Evolutionary conservation across 345 rosid genomes (phyloP), one percentile per base, ranked within the genome.

Genomic region (Populus simonii): DNA sequence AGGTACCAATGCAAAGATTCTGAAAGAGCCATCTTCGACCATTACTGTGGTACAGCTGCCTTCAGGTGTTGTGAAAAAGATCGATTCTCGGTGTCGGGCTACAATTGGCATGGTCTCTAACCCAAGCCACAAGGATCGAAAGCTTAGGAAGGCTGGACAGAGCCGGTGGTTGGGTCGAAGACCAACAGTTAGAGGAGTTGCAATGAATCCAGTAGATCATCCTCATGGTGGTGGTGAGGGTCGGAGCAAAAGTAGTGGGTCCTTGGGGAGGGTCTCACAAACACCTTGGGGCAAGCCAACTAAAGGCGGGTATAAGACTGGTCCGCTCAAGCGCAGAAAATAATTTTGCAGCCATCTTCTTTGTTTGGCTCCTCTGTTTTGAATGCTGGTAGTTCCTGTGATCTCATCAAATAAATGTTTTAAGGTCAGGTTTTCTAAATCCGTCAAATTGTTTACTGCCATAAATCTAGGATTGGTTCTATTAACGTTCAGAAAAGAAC

Each of bases 141-240:
- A 87, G 88, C 94, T 95, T 66, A 83, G 88, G 80, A 95, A 95
- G 84, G 99, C 97, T 76, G 97, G 97, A 71, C 92, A 95, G 68
- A 90, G 88, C 83, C 82, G 97, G 39, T 90, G 96, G 99, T 77
- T 88, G 66, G 99, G 99, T 74, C 86, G 89, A 70, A 86, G 98
- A 74, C 98, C 98, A 0, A 86, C 83, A 36, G 97, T 93, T 74
- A 82, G 96, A 83, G 96, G 98, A 72, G 93, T 90, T 76, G 97
- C 96, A 0, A 93, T 90, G 94, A 92, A 92, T 79, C 98, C 99
- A 1, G 82, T 92, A 18, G 99, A 93, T 82, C 98, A 94, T 85
- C 97, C 98, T 73, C 97, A 92, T n/a, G 97, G 97, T 84, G 97
- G 98, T 71, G 98, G 98, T 79, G 98, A 94, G 82, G 97, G 97